These are phyloP conservation scores for Durusdinium trenchii DNA, from an alignment of 73 alveolate species.

Conservation along the genomic window DNA sequence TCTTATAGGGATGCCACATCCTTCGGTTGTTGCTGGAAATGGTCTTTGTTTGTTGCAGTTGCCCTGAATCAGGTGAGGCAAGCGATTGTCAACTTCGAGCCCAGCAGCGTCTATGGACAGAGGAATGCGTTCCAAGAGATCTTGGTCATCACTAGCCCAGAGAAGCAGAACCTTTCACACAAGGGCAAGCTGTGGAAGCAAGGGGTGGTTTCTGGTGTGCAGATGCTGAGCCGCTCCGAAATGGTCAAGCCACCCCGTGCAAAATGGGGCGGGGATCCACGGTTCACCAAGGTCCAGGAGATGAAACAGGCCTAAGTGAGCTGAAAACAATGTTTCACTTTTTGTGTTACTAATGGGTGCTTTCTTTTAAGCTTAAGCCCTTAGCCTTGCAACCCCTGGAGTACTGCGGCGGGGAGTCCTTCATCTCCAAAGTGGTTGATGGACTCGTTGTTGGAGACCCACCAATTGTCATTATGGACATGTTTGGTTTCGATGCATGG, in stretches of 20 bases:
- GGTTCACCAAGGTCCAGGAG: background rate
- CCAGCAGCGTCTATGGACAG: background rate
- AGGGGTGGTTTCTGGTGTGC: background rate
- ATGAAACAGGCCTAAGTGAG: background rate
- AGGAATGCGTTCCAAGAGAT: background rate
- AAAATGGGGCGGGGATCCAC: background rate
- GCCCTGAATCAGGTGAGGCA: too few relatives aligned
- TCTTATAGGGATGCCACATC: too few relatives aligned
- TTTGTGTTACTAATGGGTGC: too few relatives aligned
- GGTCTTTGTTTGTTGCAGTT: too few relatives aligned
- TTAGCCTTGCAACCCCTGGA: background rate
- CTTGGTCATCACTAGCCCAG: background rate
- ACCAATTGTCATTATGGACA: background rate
- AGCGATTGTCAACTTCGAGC: too few relatives aligned
- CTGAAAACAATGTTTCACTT: too few relatives aligned
- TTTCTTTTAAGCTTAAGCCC: too few relatives aligned
- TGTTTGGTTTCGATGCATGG: background rate
- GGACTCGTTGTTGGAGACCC: background rate
- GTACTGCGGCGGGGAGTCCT: conserved; percentile 11
- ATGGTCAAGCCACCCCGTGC: background rate
- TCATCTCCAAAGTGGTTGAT: background rate
- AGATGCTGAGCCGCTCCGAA: background rate
- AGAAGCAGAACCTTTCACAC: background rate
- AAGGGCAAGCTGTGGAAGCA: background rate
- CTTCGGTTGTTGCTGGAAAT: too few relatives aligned